A percentile compares a stretch with the other conserved stretches of the same genome.
Conservation (phyloP, 345 rosid genomes). For the Populus pruinosa region DNA sequence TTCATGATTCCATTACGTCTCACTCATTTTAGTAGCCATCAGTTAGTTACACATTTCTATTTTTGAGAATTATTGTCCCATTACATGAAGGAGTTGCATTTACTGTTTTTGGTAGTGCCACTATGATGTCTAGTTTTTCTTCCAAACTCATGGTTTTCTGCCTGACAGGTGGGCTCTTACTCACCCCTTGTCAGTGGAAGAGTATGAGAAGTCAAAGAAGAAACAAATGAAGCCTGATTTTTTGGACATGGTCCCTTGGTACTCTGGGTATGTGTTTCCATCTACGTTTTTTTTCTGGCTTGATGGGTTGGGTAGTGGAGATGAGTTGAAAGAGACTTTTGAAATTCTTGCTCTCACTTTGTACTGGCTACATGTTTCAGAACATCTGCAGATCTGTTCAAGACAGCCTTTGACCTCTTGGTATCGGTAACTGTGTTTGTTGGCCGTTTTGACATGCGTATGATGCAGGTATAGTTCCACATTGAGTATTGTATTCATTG, state of each 20-base stretch:
- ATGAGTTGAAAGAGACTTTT: slow-evolving; percentile 1
- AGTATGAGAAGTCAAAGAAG: slow-evolving; percentile 68
- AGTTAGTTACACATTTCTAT: neutral
- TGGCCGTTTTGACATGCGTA: slow-evolving; percentile 99
- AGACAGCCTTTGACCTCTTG: slow-evolving; percentile 93
- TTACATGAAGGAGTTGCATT: slow-evolving; percentile 3
- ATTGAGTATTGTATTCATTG: neutral
- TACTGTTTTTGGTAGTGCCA: neutral
- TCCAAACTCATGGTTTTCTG: slow-evolving; percentile 13
- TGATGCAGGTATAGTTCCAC: slow-evolving; percentile 78
- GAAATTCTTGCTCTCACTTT: slow-evolving; percentile 18
- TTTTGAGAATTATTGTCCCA: neutral
- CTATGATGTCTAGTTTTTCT: slow-evolving; percentile 7
- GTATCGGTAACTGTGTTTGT: slow-evolving; percentile 97
- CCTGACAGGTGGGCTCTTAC: slow-evolving; percentile 90
- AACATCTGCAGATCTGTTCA: slow-evolving; percentile 96
- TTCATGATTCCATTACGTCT: neutral
- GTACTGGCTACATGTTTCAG: slow-evolving; percentile 48
- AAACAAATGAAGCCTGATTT: slow-evolving; percentile 91
- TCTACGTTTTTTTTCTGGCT: neutral
- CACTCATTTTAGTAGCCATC: neutral
- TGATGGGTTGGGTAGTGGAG: neutral
- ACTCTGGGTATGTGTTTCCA: slow-evolving; percentile 70
- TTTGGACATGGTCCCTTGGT: slow-evolving; percentile 99
- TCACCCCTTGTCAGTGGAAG: slow-evolving; percentile 80